Evolutionary conservation across 768 basidiomycete species (phyloP), one percentile per base, ranked within the genome.

Genomic region (Serendipita sp.): DNA sequence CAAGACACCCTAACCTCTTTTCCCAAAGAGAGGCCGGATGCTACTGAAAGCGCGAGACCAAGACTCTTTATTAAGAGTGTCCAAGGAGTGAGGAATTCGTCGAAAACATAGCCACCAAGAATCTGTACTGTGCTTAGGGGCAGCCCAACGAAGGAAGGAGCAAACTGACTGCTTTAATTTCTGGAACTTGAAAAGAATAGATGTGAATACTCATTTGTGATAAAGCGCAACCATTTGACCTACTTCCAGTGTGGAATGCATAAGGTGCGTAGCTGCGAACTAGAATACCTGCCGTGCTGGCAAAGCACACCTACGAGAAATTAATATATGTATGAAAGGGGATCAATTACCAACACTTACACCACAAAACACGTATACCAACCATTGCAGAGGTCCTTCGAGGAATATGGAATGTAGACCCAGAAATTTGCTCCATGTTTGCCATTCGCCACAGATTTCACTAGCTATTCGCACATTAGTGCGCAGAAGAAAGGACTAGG

Each of bases 31-130:
- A 93, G 77, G 0, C 91, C 91, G 3, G 89, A 91, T 0, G 88
- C 90, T 13, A 93, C 91, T 1, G 88, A 80, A 3, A 95, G 80
- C 0, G 89, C 87, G 47, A 93, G 78, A 13, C 91, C 91, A 37
- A 92, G 74, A 0, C 85, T 82, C 72, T 95, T 95, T 69, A 90
- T 90, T 56, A 92, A 76, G 32, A 95, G 78, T 0, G 88, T 92
- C 86, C 89, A 90, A 0, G 84, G 82, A 7, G 87, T 83, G n/a
- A 95, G 78, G 73, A 91, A 92, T 0, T 86, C 82, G 69, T 92
- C 88, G 47, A 95, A 83, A 4, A 92, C 89, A 70, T 90, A 92
- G 45, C 91, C 89, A 30, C 84, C 83, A 16, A 92, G 77, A 67
- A 90, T 88, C 86, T 88, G 67, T 2, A 34, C 11, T 10, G 32